Evolutionary conservation across 108 stramenopile genomes (phyloP).

Genomic region (Aurantiochytrium sp.): DNA sequence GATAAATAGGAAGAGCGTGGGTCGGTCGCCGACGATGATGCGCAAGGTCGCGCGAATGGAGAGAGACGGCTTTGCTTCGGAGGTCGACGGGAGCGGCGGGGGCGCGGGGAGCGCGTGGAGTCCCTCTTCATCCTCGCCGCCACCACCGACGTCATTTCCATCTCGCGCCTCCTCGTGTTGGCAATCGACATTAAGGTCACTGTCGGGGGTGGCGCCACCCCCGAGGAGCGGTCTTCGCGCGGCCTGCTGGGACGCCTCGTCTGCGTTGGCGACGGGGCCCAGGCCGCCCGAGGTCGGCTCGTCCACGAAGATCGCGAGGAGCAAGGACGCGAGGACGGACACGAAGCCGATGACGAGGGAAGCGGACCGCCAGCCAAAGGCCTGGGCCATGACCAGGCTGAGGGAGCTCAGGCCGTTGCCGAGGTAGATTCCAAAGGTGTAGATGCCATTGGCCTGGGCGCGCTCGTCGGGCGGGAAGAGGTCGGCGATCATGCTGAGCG

Average conservation of each 20-base stretch:
- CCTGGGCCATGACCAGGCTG: background rate
- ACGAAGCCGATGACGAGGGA: background rate
- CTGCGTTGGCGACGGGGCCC: too few relatives aligned
- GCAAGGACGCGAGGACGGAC: background rate
- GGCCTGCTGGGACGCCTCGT: too few relatives aligned
- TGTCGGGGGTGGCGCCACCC: too few relatives aligned
- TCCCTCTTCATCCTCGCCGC: too few relatives aligned
- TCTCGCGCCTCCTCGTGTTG: too few relatives aligned
- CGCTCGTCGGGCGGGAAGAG: background rate
- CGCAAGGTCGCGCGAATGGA: background rate
- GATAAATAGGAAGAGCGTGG: background rate
- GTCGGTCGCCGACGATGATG: background rate
- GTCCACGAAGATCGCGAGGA: background rate
- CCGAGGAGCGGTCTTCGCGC: too few relatives aligned
- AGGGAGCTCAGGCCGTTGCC: background rate
- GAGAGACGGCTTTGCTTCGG: background rate
- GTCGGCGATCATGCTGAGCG: slow-evolving; percentile 12
- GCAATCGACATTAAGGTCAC: too few relatives aligned
- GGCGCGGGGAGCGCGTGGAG: too few relatives aligned
- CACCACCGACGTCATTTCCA: too few relatives aligned
- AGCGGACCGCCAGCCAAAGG: background rate
- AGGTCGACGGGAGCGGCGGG: too few relatives aligned
- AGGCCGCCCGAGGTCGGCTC: background rate
- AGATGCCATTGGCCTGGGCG: background rate
- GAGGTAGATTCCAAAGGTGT: slow-evolving; percentile 16